Conservation (phyloP, 257 asterid genomes). For the Solanum chmielewskii region DNA sequence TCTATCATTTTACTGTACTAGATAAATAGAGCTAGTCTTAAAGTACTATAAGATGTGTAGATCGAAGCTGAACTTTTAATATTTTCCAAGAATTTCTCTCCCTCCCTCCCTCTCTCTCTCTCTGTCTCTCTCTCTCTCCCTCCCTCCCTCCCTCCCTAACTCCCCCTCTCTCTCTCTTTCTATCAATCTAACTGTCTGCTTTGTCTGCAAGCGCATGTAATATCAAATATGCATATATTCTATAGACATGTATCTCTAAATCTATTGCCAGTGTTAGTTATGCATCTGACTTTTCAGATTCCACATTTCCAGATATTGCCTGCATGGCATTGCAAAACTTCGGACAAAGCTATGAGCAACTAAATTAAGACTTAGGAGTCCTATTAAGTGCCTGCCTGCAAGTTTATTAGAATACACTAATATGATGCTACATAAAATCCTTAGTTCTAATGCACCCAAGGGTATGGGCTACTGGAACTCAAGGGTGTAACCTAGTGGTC, state of each 20-base stretch:
- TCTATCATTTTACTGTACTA: neutral
- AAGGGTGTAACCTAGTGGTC: neutral
- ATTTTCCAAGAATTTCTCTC: neutral
- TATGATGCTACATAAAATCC: neutral
- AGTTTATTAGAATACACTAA: neutral
- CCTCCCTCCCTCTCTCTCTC: no score
- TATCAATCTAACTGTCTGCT: neutral
- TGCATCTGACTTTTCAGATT: neutral
- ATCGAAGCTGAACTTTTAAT: neutral
- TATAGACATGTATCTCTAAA: neutral
- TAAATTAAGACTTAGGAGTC: neutral
- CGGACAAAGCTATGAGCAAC: neutral
- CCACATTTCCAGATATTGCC: neutral
- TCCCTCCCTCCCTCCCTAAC: no score
- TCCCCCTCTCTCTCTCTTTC: neutral
- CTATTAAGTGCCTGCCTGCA: neutral
- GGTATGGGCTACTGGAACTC: neutral
- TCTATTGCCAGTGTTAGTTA: neutral
- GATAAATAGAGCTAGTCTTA: neutral
- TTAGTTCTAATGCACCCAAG: neutral
- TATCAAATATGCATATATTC: neutral
- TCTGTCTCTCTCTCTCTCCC: neutral
- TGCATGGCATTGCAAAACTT: neutral
- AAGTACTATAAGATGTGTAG: neutral
- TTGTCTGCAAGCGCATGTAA: neutral